phyloP scores from a whole-genome alignment of 2,329 filamentous ascomycete species.

The Aspergillus novofumigatus region DNA sequence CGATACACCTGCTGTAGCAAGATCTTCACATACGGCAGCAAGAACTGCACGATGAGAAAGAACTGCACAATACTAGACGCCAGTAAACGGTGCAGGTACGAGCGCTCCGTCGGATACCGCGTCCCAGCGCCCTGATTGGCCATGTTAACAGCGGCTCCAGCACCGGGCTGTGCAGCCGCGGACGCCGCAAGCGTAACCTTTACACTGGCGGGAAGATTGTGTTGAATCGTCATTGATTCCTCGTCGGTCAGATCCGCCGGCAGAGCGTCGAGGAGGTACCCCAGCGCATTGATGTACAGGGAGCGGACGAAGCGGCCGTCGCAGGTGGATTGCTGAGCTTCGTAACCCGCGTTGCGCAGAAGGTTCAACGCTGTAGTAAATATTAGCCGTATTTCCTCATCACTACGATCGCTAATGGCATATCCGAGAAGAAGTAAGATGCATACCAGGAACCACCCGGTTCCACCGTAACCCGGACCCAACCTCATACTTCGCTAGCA shows the following conservation, averaged over 20 bases:
- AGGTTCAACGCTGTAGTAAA: constrained; percentile 29
- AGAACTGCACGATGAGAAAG: constrained; percentile 57
- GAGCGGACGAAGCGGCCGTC: constrained; percentile 31
- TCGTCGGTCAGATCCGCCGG: constrained; percentile 28
- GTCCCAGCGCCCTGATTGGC: background rate
- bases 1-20: constrained; percentile 52
- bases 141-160: background rate
- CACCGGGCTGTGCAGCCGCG: background rate
- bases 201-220: constrained; percentile 22
- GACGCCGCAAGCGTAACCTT: constrained; percentile 12
- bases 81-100: constrained; percentile 57
- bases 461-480: constrained; percentile 34
- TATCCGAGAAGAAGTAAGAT: background rate
- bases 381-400: background rate
- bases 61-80: constrained; percentile 55
- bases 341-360: constrained; percentile 32
- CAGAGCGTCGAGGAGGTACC: constrained; percentile 36
- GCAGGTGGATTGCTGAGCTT: constrained; percentile 29
- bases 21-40: constrained; percentile 58
- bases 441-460: constrained; percentile 30
- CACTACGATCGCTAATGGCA: constrained; percentile 1
- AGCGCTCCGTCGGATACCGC: constrained; percentile 22
- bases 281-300: constrained; percentile 34
- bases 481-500: constrained; percentile 23
- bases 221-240: constrained; percentile 26